Evolutionary conservation across 2,329 filamentous ascomycete genomes (phyloP), one percentile per base, ranked within the genome.

Genomic region (Fusarium redolens): DNA sequence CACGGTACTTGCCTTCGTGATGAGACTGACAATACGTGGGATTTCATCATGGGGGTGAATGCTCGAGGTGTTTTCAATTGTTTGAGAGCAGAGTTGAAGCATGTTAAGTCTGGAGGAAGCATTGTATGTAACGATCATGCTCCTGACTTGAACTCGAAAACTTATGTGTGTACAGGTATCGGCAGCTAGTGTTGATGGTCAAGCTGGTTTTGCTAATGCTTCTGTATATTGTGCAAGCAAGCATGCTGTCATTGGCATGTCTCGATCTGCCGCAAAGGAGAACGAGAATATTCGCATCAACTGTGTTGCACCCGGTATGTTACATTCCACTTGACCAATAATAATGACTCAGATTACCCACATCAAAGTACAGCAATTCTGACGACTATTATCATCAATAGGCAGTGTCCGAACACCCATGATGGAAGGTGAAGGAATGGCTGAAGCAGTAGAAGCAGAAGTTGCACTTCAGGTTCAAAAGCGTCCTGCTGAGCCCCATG

Each of bases 121-220:
- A 50, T 50, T 17, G 14, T 7, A 3, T 4, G 5, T 11, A 3
- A 20, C 2, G 22, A 15, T 15, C 12, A 4, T n/a, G 12, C 0
- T 20, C 15, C 10, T 20, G 3, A 6, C 4, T 10, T 18, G 18
- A 20, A 13, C 8, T 4, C 7, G 44, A 3, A 20, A 7, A 12
- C 25, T 45, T 2, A 10, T 14, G 8, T 7, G 7, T 17, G 7
- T 33, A 14, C 3, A 33, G 47, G 28, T 50, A 6, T 33, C 47
- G 2, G 47, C 30, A 7, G 30, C 47, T 4, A 50, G 47, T 6
- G 30, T 50, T 9, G 47, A 50, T 22, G 20, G 15, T 5, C 47
- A 31, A 17, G 30, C 47, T 17, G 10, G 20, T 6, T 50, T 50
- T 50, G 30, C 14, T 22, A 50, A 50, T 50, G 30, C 47, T n/a